Base-by-base conservation (phyloP, 2,329 filamentous ascomycete genomes). In the Lithohypha guttulata region DNA sequence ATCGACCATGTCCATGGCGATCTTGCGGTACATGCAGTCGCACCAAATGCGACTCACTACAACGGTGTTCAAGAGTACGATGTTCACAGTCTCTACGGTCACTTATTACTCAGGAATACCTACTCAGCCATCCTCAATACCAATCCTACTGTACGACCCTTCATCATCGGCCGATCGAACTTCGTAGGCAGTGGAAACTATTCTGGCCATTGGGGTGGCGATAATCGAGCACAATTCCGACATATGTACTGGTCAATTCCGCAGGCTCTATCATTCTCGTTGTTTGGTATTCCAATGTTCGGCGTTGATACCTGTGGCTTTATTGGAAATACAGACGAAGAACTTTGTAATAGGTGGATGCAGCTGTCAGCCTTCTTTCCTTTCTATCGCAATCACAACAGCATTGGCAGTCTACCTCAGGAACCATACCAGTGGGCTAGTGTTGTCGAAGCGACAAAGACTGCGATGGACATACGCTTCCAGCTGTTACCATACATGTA, bases 81-180 rank as follows among this genome's bases (percentile, higher is more conserved):
- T 54, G 75, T 84, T 18, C 85, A 93, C 66, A 91, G 84, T 53
- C 61, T 91, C 1, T 89, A 70, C 52, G 83, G 83, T 1, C 71
- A 82, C 51, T 76, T 80, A 55, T 82, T 87, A 48, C 66, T 85
- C 41, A 81, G 81, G 43, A 81, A 82, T 7, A 91, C 84, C 0
- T 84, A 85, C 54, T 63, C 79, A 32, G 81, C 76, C 42, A 71
- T 91, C 21, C 63, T 79, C 2, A 57, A 66, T 2, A 66, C 83
- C 13, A 74, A 75, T 43, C 75, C 80, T 0, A 67, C 63, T 10
- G 81, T 82, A 56, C 76, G 85, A 0, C 85, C 85, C 1, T 84
- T 93, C 60, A 81, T 93, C 54, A 85, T 93, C 52, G 82, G 81
- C 0, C 77, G 85, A 11, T 84, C 79, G 26, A 91, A 84, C 1